A percentile compares a stretch with the other conserved stretches of the same genome.
phyloP scores from a whole-genome alignment of 257 asterid genomes.

The Solanum pimpinellifolium region DNA sequence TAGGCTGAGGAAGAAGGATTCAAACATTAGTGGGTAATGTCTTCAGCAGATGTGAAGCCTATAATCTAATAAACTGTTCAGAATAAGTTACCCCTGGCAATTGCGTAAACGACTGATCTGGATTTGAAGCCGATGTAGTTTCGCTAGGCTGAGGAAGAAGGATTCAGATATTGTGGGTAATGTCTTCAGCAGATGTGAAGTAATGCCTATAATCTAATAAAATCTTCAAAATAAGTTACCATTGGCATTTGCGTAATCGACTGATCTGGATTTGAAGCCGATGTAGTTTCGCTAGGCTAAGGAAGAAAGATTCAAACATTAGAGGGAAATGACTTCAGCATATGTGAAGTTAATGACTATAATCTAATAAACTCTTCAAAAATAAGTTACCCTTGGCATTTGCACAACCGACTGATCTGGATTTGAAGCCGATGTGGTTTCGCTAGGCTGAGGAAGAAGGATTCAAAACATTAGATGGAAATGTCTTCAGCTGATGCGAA shows the following conservation, averaged over 20 bases:
- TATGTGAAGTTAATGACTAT: no score
- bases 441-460: constrained; percentile 17
- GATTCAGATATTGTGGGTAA: background rate
- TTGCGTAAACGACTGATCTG: background rate
- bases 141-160: constrained; percentile 18
- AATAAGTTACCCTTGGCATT: no score
- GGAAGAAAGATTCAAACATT: no score
- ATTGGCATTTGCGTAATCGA: constrained; percentile 14
- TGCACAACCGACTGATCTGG: background rate
- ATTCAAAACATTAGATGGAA: background rate
- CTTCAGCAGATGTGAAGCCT: no score
- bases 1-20: no score
- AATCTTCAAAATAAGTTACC: constrained; percentile 17
- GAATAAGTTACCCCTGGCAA: no score
- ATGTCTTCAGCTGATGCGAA: background rate
- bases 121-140: background rate
- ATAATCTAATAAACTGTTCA: no score
- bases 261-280: no score
- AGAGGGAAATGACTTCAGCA: no score
- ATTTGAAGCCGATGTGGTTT: background rate
- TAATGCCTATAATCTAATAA: background rate
- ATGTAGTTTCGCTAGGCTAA: no score
- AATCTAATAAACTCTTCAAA: no score
- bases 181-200: background rate
- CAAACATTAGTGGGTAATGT: no score